Base-by-base conservation (phyloP, 2,329 filamentous ascomycete genomes). In the Fusarium oxysporum region DNA sequence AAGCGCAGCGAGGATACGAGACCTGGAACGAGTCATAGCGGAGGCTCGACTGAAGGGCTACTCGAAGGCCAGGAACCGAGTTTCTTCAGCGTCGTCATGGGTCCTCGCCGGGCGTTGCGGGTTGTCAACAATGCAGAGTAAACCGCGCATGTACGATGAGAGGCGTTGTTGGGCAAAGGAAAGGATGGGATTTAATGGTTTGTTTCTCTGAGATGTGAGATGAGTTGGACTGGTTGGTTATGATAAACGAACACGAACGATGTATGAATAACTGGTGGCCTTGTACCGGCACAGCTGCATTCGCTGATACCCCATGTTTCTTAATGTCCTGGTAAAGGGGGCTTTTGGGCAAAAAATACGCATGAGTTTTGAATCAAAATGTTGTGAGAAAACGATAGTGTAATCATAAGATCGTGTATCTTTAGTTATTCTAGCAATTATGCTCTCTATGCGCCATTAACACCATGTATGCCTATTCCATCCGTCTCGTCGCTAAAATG, bases 81-180 rank as follows among this genome's bases (percentile, higher is more conserved):
- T 65, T 94, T 93, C 81, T 90, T 92, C 80, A 92, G 87, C 55
- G 90, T 93, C 33, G 82, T 93, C 76, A 80, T 93, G 81, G 91
- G 91, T 68, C 92, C 92, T 28, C 85, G 91, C 76, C 84, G 92
- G 77, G 93, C 91, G 76, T 82, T 93, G 82, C 85, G 91, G 77
- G 91, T 93, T 40, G 90, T 93, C 28, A 93, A 93, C 54, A 82
- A 80, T 19, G 79, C 79, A 55, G 83, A 85, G 55, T 78, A 71
- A 35, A 37, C n/a, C 14, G 14, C 11, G 21, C 25, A n/a, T 38
- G 21, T 25, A 41, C 41, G 16, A 62, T 28, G 23, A 45, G 48
- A 43, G 56, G 57, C 44, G 62, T 44, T 44, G 43, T 30, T 44
- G 35, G 58, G 30, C 28, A 53, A 50, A 57, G 61, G 41, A 53